phyloP scores from a whole-genome alignment of 495 filamentous ascomycete genomes.

The Talaromyces proteolyticus region DNA sequence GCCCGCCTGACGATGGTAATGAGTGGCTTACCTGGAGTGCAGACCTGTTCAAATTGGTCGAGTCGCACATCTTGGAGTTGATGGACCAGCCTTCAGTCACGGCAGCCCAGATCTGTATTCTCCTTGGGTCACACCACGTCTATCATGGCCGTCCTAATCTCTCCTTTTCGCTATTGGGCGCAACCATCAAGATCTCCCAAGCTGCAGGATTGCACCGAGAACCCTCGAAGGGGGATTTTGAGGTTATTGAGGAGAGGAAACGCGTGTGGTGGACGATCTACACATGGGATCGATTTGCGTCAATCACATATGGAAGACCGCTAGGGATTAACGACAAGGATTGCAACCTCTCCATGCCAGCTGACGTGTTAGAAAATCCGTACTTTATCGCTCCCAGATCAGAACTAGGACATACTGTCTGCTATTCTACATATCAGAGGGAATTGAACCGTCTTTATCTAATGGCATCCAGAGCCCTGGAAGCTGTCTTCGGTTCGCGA shows the following conservation, averaged over 20 bases:
- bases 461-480: conserved; percentile 22
- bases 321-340: conserved; percentile 29
- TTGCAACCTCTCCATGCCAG: conserved; percentile 26
- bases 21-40: conserved; percentile 12
- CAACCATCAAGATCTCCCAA: conserved; percentile 26
- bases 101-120: conserved; percentile 22
- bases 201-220: conserved; percentile 27
- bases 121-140: conserved; percentile 26
- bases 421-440: conserved; percentile 26
- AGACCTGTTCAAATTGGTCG: conserved; percentile 13
- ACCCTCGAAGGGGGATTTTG: conserved; percentile 9
- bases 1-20: conserved; percentile 1
- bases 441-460: conserved; percentile 25
- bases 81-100: conserved; percentile 27
- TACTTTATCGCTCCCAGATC: conserved; percentile 9
- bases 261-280: conserved; percentile 33
- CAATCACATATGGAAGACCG: conserved; percentile 27
- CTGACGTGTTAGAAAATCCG: conserved; percentile 18
- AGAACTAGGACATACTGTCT: conserved; percentile 8
- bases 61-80: conserved; percentile 21
- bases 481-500: conserved; percentile 23
- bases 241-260: conserved; percentile 25
- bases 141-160: conserved; percentile 29
- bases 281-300: conserved; percentile 31
- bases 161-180: conserved; percentile 27